Conservation (phyloP, 2,329 filamentous ascomycete species). For the Colletotrichum nymphaeae region DNA sequence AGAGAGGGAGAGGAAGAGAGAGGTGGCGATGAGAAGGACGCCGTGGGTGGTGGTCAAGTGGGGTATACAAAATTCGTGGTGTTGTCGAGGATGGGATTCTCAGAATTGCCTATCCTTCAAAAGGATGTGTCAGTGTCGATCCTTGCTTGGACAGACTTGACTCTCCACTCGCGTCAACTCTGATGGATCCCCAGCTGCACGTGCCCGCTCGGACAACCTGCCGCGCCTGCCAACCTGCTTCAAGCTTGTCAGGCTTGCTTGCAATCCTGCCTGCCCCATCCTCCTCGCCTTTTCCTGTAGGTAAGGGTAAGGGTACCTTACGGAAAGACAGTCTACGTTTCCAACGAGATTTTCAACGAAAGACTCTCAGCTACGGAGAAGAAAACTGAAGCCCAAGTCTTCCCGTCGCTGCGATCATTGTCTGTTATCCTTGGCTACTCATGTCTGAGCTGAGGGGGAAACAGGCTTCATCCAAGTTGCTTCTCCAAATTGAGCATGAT, state of each 20-base stretch:
- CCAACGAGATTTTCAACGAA: background rate
- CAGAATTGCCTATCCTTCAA: conserved; percentile 15
- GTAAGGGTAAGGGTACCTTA: background rate
- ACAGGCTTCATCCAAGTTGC: too few relatives aligned
- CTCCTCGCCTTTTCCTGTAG: too few relatives aligned
- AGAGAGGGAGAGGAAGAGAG: background rate
- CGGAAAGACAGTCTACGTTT: background rate
- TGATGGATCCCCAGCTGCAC: background rate
- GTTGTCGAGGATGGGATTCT: conserved; percentile 17
- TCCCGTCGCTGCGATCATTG: background rate
- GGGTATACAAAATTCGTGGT: conserved; percentile 5
- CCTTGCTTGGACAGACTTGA: background rate
- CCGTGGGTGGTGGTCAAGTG: background rate
- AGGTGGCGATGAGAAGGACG: background rate
- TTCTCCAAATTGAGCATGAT: too few relatives aligned
- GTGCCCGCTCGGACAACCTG: background rate
- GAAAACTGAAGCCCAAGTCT: background rate
- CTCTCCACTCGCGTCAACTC: background rate
- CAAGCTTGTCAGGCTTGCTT: too few relatives aligned
- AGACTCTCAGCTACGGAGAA: background rate
- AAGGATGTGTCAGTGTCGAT: conserved; percentile 8
- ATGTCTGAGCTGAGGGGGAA: too few relatives aligned
- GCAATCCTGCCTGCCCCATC: too few relatives aligned
- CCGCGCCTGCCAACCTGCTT: background rate
- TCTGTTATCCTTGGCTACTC: too few relatives aligned